Evolutionary conservation across 1,284 basidiomycete genomes (phyloP), one percentile per base, ranked within the genome.

Genomic region (Heliocybe sulcata): DNA sequence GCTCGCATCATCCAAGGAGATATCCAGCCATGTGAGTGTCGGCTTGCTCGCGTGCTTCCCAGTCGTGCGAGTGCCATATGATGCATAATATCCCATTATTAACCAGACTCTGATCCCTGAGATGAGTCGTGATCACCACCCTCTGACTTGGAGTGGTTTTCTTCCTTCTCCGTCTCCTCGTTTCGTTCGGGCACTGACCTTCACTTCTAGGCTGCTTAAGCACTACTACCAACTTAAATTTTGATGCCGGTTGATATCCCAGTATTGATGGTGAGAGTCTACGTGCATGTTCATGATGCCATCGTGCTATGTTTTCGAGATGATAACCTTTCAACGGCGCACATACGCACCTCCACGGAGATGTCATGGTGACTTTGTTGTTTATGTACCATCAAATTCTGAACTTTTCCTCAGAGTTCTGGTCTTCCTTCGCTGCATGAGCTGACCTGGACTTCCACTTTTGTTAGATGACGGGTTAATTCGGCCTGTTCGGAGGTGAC

Each of bases 111-210:
- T 42, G 38, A 42, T 9, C 38, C 8, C 19, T 16, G 38, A 42
- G 38, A 42, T 42, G 38, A 42, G 38, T 42, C 38, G n/a, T 42
- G 38, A 42, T 42, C 38, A 42, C 38, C 38, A 42, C 38, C 38
- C 19, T 42, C 38, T 42, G 38, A 42, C n/a, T 42, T 20, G 3
- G 38, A 42, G 38, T 42, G 38, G 38, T 42, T 35, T 9, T 16
- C 12, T n/a, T 42, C n/a, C 4, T 42, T 16, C 16, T 42, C 6
- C 16, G 4, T 42, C 16, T 16, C 38, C 19, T 42, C 16, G 16
- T 20, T n/a, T 42, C n/a, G 8, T 31, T 31, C 29, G 6, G 12
- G 29, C 29, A n/a, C n/a, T n/a, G n/a, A n/a, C n/a, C n/a, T n/a
- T n/a, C n/a, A n/a, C n/a, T n/a, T n/a, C n/a, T n/a, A n/a, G n/a